Evolutionary conservation across 441 rosid genomes (phyloP), one percentile per base, ranked within the genome.

Genomic region (Syzygium syzygioides): DNA sequence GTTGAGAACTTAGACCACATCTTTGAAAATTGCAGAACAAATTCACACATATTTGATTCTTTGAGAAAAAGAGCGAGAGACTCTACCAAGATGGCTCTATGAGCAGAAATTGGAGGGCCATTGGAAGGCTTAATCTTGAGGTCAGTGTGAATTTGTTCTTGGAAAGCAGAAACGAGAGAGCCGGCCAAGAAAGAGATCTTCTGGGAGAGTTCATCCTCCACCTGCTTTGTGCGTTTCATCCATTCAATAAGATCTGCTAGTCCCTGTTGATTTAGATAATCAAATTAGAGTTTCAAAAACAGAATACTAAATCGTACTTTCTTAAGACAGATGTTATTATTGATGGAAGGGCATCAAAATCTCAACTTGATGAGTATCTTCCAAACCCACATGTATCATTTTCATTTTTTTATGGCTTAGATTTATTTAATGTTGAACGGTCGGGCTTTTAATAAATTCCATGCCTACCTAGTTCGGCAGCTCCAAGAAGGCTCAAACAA

Each of bases 161-260:
- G 92, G 89, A 94, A 92, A 23, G 95, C 87, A 37, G 89, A 76
- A 41, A 76, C 89, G 83, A 90, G 88, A 85, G 94, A 92, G 28
- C 94, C 91, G 57, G 94, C 90, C n/a, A 97, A 93, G 90, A 97
- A 97, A 57, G 83, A 89, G 91, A 95, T 93, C 89, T 94, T 95
- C 92, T 96, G 94, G 54, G 91, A 93, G 86, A 94, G 89, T 50
- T 95, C 96, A 48, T 93, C 93, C 91, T 95, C 95, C 48, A 79
- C 90, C 56, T 95, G 96, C 92, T 94, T 97, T 94, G 95, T 91
- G 60, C 28, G 89, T 62, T 92, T 93, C 90, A 96, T 93, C 95
- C 96, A 95, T 88, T 92, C 95, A 50, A 92, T 91, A 32, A 96
- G 90, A 86, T 93, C 94, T 64, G 94, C 95, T 19, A 96, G 91